A percentile compares a stretch with the other conserved stretches of the same genome.
phyloP scores from a whole-genome alignment of 345 rosid genomes.

The Lagerstroemia speciosa region DNA sequence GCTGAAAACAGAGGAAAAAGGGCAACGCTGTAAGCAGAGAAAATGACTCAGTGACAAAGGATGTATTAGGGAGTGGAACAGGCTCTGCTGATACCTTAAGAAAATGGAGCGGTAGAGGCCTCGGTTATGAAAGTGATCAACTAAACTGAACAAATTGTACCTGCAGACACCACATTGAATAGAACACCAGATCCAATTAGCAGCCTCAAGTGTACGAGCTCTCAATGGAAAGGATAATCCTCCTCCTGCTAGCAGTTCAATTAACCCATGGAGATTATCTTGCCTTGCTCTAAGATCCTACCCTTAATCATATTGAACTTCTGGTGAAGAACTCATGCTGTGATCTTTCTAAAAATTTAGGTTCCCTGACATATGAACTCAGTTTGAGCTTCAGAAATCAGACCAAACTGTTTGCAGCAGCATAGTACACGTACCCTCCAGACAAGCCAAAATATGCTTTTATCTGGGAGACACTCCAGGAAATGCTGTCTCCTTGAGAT shows the following conservation, averaged over 20 bases:
- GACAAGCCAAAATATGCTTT: constrained; percentile 90
- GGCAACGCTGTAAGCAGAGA: neutral
- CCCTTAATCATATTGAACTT: neutral
- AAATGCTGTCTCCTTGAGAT: constrained; percentile 42
- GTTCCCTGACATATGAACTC: neutral
- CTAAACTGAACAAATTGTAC: constrained; percentile 75
- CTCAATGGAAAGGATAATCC: neutral
- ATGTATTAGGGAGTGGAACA: neutral
- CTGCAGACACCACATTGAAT: constrained; percentile 24
- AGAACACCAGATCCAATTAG: neutral
- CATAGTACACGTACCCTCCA: constrained; percentile 56
- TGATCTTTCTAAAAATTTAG: neutral
- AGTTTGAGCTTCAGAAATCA: neutral
- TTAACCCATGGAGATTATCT: neutral
- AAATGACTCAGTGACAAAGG: constrained; percentile 1
- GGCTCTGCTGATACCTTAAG: constrained; percentile 37
- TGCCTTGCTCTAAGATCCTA: neutral
- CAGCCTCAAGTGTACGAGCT: neutral
- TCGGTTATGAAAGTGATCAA: constrained; percentile 70
- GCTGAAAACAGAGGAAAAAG: constrained; percentile 26
- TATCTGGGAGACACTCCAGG: constrained; percentile 76
- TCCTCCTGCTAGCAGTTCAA: neutral
- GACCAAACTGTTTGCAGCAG: neutral
- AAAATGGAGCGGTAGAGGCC: constrained; percentile 84
- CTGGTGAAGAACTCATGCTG: neutral